Evolutionary conservation across 202 grass and related monocot genomes (phyloP), one percentile per base, ranked within the genome.

Genomic region (Zizania palustris): DNA sequence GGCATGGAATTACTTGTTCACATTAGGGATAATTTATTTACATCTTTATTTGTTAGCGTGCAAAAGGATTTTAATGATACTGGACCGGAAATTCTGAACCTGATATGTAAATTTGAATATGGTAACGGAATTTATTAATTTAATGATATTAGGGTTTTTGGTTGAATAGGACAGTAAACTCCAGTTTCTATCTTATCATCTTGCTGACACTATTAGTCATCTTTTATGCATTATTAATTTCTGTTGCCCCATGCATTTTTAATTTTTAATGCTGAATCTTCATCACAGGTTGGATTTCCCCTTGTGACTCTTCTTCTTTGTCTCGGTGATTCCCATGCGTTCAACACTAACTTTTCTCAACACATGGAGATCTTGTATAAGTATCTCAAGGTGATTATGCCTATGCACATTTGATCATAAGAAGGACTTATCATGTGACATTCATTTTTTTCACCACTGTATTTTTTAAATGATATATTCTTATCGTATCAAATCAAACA

Each of bases 351-450:
- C 63, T 98, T 98, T 88, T 78, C 70, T 36, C 74, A 80, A 35
- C 96, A 98, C 55, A 87, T 88, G 89, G 91, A 98, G 58, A 86
- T 90, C 80, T 71, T 98, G 62, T 98, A 98, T 76, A 98, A 95
- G 87, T 87, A 92, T 90, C 96, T 98, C 62, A 98, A 95, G 85
- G 92, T 96, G 54, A 76, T 45, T 83, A 22, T 84, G 14, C 40
- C 40, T 61, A 13, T 35, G 50, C 43, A 74, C 63, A 58, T 75
- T 78, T 80, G 20, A 79, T 56, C 20, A 59, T 0, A 4, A 28
- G 35, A 36, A 66, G 49, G 4, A 9, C 43, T 22, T 65, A 76
- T 61, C 11, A 53, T 60, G 59, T 59, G 67, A 84, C 12, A 37
- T 37, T 65, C 38, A 70, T 74, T 15, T 68, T 9, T 83, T 66